Evolutionary conservation across 805 yeast species (phyloP).

Genomic region (Myxozyma geophila): DNA sequence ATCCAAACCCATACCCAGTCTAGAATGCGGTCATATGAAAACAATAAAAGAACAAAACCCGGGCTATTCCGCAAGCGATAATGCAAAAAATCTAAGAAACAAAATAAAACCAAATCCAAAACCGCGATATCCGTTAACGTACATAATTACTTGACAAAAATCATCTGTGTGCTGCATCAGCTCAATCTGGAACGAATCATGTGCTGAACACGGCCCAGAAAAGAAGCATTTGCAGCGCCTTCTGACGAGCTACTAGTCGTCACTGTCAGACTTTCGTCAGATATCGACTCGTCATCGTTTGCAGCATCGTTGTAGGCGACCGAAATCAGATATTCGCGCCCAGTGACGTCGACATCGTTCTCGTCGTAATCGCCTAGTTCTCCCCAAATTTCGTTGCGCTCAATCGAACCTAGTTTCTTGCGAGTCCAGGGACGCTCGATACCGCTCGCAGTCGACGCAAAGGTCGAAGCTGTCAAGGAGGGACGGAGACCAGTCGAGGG

Average conservation of each 20-base stretch:
- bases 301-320: slow-evolving; percentile 25
- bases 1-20: slow-evolving; percentile 1
- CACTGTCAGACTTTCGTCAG: slow-evolving; percentile 33
- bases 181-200: slow-evolving; percentile 19
- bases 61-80: not conserved
- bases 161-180: not conserved
- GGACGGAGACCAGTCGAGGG: slow-evolving; percentile 6
- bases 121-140: not conserved
- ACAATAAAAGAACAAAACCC: not conserved
- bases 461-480: slow-evolving; percentile 10
- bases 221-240: not conserved
- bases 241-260: slow-evolving; percentile 18
- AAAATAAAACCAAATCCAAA: not conserved
- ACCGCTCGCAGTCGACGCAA: not conserved
- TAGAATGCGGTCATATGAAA: not conserved
- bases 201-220: slow-evolving; percentile 23
- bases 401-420: slow-evolving; percentile 27
- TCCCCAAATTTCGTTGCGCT: slow-evolving; percentile 34
- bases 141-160: not conserved
- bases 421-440: slow-evolving; percentile 31
- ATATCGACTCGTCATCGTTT: slow-evolving; percentile 27
- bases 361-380: slow-evolving; percentile 34
- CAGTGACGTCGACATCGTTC: slow-evolving; percentile 21
- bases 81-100: not conserved
- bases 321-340: slow-evolving; percentile 25